Conservation (phyloP, 2,329 filamentous ascomycete species). For the Penicillium hesseltinei region DNA sequence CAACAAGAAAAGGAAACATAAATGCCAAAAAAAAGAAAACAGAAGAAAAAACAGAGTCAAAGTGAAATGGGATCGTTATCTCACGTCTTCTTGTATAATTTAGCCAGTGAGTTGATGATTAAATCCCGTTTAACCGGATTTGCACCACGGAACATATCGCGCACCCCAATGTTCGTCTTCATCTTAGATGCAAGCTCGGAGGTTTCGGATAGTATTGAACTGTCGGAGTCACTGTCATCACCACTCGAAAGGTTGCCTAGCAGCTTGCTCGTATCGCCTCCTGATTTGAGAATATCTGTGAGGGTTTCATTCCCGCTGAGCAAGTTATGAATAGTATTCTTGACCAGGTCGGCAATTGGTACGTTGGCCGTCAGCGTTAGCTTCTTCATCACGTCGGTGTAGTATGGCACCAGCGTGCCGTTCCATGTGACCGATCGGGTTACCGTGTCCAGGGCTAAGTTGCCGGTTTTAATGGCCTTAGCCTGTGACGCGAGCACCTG, state of each 20-base stretch:
- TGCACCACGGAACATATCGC: not conserved
- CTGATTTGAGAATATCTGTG: conserved; percentile 6
- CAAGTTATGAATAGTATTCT: conserved; percentile 31
- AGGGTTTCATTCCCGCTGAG: conserved; percentile 17
- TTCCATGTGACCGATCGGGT: conserved; percentile 32
- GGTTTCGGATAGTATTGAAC: not conserved
- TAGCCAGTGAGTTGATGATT: not conserved
- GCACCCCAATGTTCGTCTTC: conserved; percentile 7
- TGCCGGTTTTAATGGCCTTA: conserved; percentile 26
- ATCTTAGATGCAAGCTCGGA: conserved; percentile 8
- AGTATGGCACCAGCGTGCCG: conserved; percentile 34
- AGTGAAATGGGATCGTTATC: not conserved
- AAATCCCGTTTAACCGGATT: conserved; percentile 3
- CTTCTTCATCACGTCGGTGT: conserved; percentile 33
- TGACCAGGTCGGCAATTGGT: conserved; percentile 25
- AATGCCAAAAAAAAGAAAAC: not conserved
- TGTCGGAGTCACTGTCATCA: not conserved
- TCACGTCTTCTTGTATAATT: conserved; percentile 4
- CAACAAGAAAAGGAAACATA: not conserved
- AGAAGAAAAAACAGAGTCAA: not conserved
- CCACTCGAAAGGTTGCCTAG: conserved; percentile 6
- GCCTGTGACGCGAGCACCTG: conserved; percentile 27
- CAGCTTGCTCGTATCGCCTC: conserved; percentile 4
- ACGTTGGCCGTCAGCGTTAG: conserved; percentile 32
- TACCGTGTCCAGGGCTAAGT: conserved; percentile 28